Evolutionary conservation across 305 asterid genomes (phyloP).

Genomic region (Solanum chacoense): DNA sequence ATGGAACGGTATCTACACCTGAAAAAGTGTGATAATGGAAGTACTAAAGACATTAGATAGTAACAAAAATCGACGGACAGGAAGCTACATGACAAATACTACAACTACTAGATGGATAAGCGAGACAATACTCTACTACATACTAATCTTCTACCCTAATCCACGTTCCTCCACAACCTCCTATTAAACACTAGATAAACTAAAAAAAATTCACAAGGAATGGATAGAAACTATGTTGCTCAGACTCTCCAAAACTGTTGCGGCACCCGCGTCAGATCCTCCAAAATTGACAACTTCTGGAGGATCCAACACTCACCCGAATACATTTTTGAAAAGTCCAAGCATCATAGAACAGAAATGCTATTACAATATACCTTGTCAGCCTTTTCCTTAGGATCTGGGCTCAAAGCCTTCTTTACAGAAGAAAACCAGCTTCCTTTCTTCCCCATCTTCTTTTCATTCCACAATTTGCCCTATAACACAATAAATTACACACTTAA

Average conservation of each 20-base stretch:
- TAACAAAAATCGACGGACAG: neutral
- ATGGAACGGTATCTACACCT: neutral
- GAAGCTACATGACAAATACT: neutral
- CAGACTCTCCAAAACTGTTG: neutral
- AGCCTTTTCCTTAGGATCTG: slow-evolving; percentile 54
- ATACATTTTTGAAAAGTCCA: neutral
- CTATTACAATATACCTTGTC: slow-evolving; percentile 7
- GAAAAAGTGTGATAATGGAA: neutral
- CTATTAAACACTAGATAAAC: neutral
- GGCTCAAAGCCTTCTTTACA: slow-evolving; percentile 75
- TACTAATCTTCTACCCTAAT: neutral
- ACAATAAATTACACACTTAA: neutral
- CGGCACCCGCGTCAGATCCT: neutral
- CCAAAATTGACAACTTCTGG: neutral
- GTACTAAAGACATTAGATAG: neutral
- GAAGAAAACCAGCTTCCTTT: slow-evolving; percentile 90
- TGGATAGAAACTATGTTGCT: neutral
- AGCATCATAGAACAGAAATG: neutral
- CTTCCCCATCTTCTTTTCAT: slow-evolving; percentile 60
- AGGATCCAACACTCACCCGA: neutral
- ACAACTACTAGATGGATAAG: neutral
- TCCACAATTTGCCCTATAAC: slow-evolving; percentile 18
- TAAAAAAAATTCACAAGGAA: neutral
- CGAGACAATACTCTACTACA: neutral
- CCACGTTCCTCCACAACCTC: neutral